Evolutionary conservation across 768 basidiomycete genomes (phyloP).

Genomic region (Stropharia rugosoannulata): DNA sequence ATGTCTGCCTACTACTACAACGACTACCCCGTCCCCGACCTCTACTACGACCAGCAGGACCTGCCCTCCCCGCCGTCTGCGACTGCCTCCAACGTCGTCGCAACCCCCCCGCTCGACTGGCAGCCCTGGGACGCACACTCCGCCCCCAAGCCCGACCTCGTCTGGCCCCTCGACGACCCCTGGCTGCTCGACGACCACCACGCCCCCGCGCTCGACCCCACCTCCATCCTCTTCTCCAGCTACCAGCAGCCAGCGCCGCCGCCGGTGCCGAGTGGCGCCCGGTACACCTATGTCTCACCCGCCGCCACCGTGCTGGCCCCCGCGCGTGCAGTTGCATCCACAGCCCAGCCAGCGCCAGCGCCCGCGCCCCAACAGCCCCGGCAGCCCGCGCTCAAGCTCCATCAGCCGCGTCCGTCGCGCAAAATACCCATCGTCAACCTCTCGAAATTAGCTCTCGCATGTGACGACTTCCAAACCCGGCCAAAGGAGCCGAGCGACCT

Average conservation of each 20-base stretch:
- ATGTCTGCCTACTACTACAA: constrained; percentile 9
- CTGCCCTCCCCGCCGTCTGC: constrained; percentile 26
- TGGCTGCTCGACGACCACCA: constrained; percentile 8
- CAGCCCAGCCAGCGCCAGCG: constrained; percentile 17
- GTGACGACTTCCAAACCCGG: constrained; percentile 26
- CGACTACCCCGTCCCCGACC: constrained; percentile 23
- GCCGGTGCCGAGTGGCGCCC: neutral
- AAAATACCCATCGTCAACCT: constrained; percentile 45
- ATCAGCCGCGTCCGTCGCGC: constrained; percentile 46
- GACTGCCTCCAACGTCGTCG: constrained; percentile 24
- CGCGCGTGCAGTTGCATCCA: neutral
- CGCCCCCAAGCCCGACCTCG: constrained; percentile 5
- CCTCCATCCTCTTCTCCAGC: constrained; percentile 11
- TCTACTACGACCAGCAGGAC: constrained; percentile 23
- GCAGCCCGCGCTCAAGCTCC: constrained; percentile 33
- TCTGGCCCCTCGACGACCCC: constrained; percentile 15
- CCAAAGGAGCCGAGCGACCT: constrained; percentile 10
- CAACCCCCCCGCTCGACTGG: constrained; percentile 26
- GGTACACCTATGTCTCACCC: neutral
- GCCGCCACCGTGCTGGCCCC: neutral
- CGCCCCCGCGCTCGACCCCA: constrained; percentile 8
- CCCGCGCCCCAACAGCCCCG: constrained; percentile 7
- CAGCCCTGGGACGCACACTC: constrained; percentile 7
- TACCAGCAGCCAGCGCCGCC: neutral
- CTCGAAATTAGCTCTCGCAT: constrained; percentile 38